Evolutionary conservation across 495 filamentous ascomycete species (phyloP).

Genomic region (Cercophora newfieldiana): DNA sequence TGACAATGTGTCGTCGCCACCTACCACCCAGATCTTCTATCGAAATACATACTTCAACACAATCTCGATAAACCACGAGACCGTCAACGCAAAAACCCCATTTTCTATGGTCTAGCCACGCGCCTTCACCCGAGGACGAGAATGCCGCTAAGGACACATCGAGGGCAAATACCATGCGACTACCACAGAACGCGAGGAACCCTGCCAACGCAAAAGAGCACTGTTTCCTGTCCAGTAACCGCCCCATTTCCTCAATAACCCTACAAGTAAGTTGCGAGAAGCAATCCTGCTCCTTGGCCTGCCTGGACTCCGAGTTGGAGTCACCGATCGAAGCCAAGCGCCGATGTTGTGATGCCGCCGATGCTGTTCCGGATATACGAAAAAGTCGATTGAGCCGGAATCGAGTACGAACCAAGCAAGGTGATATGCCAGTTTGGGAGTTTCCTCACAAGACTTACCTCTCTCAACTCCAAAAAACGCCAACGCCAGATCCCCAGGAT

Average conservation of each 20-base stretch:
- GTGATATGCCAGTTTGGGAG: not conserved
- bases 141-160: not conserved
- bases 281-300: not conserved
- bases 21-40: not conserved
- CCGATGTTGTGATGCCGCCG: not conserved
- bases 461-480: not conserved
- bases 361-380: not conserved
- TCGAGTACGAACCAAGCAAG: not conserved
- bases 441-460: not conserved
- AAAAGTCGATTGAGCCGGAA: not conserved
- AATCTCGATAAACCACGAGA: not conserved
- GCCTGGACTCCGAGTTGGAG: not conserved
- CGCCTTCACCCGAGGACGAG: not conserved
- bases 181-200: not conserved
- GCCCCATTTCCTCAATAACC: not conserved
- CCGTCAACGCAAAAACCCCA: not conserved
- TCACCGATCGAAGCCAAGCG: not conserved
- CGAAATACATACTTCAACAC: not conserved
- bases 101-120: not conserved
- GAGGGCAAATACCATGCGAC: not conserved
- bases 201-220: not conserved
- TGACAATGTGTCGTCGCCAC: not conserved
- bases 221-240: not conserved
- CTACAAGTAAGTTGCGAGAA: not conserved
- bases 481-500: too few species aligned